Evolutionary conservation across 345 rosid genomes (phyloP), one percentile per base, ranked within the genome.

Genomic region (Eucalyptus polyanthemos): DNA sequence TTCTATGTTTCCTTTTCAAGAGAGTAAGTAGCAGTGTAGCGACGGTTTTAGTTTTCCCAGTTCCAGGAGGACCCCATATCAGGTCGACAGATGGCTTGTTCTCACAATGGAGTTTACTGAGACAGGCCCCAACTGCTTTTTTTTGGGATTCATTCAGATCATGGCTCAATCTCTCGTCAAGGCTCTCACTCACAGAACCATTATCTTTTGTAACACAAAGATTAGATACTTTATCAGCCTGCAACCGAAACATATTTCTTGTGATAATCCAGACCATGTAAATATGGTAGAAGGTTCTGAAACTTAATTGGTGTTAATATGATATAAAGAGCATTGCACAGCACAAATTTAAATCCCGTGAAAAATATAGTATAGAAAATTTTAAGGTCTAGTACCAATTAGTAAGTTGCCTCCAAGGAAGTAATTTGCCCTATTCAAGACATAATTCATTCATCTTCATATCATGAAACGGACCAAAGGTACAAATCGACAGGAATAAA

Each of bases 1-100:
- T 92, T 88, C 94, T 92, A 19, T 89, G 89, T 45, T 89, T 94
- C 94, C 87, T 62, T 80, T 50, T 89, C 53, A 94, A 85, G 56
- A 94, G 92, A 69, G 40, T 50, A 50, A 88, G 88, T 5, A 94
- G 92, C 80, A 94, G 42, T 37, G 81, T 49, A 19, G 93, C 89
- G 19, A 91, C 51, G 6, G 92, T 93, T 89, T 90, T 93, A 8
- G 96, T 94, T 89, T 94, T 94, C 53, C 96, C 96, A 13, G 96
- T 94, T 81, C 96, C 96, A 3, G 95, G 94, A 5, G 94, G 94
- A 12, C 96, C 96, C 95, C 94, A 92, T 47, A 95, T 89, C 44
- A 94, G 93, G 67, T 92, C 91, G 86, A 95, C 91, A 29, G 65
- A 17, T 7, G 90, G 81, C 90, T 67, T 88, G 87, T 94, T 93